These are phyloP conservation scores for Calocybe gambosa DNA, from an alignment of 1,284 basidiomycete species.

Conservation along the genomic window DNA sequence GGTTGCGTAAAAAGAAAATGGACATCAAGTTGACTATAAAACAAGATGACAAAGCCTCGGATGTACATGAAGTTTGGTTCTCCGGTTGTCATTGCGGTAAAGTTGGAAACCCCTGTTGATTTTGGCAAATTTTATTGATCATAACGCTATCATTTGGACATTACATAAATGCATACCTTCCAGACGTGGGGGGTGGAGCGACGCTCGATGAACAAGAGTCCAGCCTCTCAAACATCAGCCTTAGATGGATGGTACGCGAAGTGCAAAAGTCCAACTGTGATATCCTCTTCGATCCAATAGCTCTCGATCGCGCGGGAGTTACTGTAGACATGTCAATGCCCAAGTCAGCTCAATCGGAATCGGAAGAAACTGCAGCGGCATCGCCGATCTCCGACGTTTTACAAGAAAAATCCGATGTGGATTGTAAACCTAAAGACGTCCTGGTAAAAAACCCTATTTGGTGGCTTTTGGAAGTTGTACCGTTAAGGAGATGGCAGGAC, in stretches of 20 bases:
- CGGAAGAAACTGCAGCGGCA: background rate
- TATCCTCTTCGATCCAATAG: constrained; percentile 29
- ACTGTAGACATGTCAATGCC: background rate
- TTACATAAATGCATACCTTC: too few relatives aligned
- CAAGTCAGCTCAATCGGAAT: background rate
- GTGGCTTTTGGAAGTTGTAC: background rate
- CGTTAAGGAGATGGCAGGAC: background rate
- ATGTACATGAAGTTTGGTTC: constrained; percentile 34
- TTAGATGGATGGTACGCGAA: constrained; percentile 66
- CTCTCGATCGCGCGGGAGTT: background rate
- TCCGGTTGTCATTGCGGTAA: constrained; percentile 33
- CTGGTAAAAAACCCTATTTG: background rate
- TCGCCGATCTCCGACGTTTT: background rate
- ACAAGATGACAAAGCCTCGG: background rate
- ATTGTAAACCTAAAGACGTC: background rate
- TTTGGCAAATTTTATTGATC: too few relatives aligned
- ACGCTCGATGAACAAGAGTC: constrained; percentile 45
- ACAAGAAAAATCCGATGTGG: too few relatives aligned
- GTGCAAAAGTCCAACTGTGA: constrained; percentile 44
- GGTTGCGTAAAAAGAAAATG: constrained; percentile 23
- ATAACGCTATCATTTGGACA: too few relatives aligned
- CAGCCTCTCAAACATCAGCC: constrained; percentile 51
- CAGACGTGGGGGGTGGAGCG: constrained; percentile 51
- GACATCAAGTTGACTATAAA: constrained; percentile 30
- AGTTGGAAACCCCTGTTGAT: background rate